Base-by-base conservation (phyloP, 1,139 yeast species). In the Candida pseudoviswanathii region DNA sequence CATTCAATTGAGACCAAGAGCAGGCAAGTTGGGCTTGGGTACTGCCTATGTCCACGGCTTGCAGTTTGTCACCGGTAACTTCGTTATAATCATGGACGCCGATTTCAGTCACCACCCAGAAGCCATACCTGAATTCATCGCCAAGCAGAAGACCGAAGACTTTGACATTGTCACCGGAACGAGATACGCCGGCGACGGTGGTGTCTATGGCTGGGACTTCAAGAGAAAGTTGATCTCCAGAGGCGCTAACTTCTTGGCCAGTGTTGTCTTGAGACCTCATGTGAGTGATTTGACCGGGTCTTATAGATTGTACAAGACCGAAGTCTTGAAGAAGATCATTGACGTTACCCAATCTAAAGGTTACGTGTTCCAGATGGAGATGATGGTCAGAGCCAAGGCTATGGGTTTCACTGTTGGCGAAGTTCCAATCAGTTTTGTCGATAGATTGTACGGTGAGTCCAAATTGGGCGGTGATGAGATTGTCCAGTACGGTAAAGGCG, bases 361-460 rank as follows among this genome's bases (percentile, higher is more conserved):
- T 44, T 87, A 87, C 59, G 95, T 87, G 46, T 87, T 87, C 81
- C 95, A 87, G 70, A 87, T 87, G 95, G 95, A 87, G 68, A 86
- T 87, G 92, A 85, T 86, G 84, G 95, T 86, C 37, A 80, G 94
- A 57, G 95, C 95, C 42, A 78, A 89, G 60, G 75, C 85, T 33
- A 72, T 85, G 65, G 88, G 86, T 10, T 85, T 80, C 68, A 75
- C 82, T 30, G 85, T 87, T 59, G 94, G 88, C 29, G 95, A 87
- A 65, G 92, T 86, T 36, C 94, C 94, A 47, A 87, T 87, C 57
- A 80, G 84, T 54, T 87, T 87, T 62, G 94, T 87, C 43, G 95
- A 87, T 67, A 79, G 95, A 65, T 75, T 87, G 55, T 87, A 87
- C 61, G 95, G 95, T 43, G 94, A 87, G 67, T 78, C 86, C 58